Base-by-base conservation (phyloP, 2,329 filamentous ascomycete species). In the Elsinoe perseae region DNA sequence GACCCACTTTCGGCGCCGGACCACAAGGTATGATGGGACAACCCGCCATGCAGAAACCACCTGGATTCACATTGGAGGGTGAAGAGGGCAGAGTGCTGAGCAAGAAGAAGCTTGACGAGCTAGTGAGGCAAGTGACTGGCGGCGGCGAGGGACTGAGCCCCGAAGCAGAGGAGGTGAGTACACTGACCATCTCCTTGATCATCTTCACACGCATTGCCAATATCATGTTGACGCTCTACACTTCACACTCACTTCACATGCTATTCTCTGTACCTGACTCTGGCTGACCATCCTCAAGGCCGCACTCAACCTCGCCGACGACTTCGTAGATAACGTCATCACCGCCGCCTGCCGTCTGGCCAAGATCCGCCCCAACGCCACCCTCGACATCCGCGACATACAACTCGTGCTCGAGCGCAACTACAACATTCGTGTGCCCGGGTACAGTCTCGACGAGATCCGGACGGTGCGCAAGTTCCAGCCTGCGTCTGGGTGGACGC, bases 71-170 rank as follows among this genome's bases (percentile, higher is more conserved):
- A 57, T 84, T 96, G 58, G 92, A 97, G 68, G 88, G 89, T 27
- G 91, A 95, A 67, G 90, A 89, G 23, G 90, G 96, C 65, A 85
- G 91, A 42, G 87, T 98, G 1, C 77, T 98, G n/a, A 95, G 87
- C 74, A 96, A 96, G 81, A 95, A 95, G 75, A 97, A 95, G 74
- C 79, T 98, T 38, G 91, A 98, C 66, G 92, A 96, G 69, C 79
- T 98, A 34, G 91, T 97, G 7, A 83, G 91, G 52, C 92, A 97
- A 72, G 90, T 97, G 58, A 95, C 89, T 32, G 91, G 91, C 55
- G 86, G 86, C 8, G 84, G 83, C 23, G 85, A 88, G 60, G 84
- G 83, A 59, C 75, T 97, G 62, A 89, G 89, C 25, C 89, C 93
- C 0, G 93, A 97, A 64, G 92, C 95, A 50, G 93, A 98, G 80